A percentile compares a stretch with the other conserved stretches of the same genome.
phyloP scores from a whole-genome alignment of 371 early-diverging fungal genomes.

The Mortierella sp. region DNA sequence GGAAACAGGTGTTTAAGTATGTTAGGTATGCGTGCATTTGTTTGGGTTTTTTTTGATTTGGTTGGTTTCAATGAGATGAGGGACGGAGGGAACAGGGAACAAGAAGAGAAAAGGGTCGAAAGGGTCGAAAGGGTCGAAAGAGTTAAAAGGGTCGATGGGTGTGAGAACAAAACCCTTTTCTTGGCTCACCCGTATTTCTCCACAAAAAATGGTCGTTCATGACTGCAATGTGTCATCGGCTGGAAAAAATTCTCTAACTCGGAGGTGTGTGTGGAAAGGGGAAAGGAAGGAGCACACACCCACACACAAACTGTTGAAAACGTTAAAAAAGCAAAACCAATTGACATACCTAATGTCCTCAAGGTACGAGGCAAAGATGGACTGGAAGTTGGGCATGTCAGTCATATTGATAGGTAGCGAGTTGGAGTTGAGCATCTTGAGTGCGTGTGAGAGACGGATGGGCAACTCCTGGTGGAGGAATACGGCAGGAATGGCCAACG shows the following conservation, averaged over 20 bases:
- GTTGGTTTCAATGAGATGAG: too few species aligned
- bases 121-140: background rate
- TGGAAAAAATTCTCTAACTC: background rate
- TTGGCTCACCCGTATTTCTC: slow-evolving; percentile 29
- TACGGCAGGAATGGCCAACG: slow-evolving; percentile 65
- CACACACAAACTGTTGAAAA: slow-evolving; percentile 14
- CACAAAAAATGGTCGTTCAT: slow-evolving; percentile 4
- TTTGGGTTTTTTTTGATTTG: too few species aligned
- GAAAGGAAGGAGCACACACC: slow-evolving; percentile 24
- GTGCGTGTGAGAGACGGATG: slow-evolving; percentile 76
- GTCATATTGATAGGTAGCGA: slow-evolving; percentile 61
- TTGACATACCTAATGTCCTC: slow-evolving; percentile 61
- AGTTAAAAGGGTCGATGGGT: background rate
- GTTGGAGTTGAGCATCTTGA: slow-evolving; percentile 66
- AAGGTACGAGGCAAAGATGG: slow-evolving; percentile 61
- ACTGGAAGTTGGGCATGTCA: slow-evolving; percentile 62
- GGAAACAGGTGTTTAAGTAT: slow-evolving; percentile 7
- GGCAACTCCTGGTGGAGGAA: slow-evolving; percentile 81
- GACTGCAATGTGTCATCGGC: slow-evolving; percentile 38
- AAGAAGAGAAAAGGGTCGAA: background rate
- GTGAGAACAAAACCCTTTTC: background rate
- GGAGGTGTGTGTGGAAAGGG: background rate
- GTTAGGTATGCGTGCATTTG: too few species aligned
- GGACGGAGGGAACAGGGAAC: background rate
- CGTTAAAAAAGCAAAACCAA: background rate